phyloP scores from a whole-genome alignment of 1,139 yeast species.

The Debaryomyces subglobosus region DNA sequence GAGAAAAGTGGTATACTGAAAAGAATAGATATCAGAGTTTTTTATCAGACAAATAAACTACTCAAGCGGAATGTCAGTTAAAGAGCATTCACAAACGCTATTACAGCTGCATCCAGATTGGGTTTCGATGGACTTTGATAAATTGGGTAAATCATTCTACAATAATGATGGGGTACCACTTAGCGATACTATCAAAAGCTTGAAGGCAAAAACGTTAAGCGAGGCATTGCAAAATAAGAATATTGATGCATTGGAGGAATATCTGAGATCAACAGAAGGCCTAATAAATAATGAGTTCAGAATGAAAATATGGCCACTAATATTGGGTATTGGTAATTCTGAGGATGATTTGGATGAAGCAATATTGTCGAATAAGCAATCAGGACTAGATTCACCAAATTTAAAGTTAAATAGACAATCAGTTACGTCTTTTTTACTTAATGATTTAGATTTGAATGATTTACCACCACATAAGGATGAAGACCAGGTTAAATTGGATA shows the following conservation, averaged over 20 bases:
- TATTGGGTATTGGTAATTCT: constrained; percentile 27
- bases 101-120: constrained; percentile 39
- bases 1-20: not conserved
- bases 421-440: constrained; percentile 18
- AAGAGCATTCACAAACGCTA: constrained; percentile 4
- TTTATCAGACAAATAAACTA: not conserved
- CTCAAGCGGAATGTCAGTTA: constrained; percentile 1
- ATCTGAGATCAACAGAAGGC: constrained; percentile 53
- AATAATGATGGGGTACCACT: constrained; percentile 45
- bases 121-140: constrained; percentile 54
- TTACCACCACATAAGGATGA: constrained; percentile 66
- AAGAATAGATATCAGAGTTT: not conserved
- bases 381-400: constrained; percentile 8
- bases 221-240: constrained; percentile 39
- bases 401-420: constrained; percentile 3
- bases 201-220: constrained; percentile 43
- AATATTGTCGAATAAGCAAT: not conserved
- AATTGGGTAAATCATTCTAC: constrained; percentile 53
- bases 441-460: constrained; percentile 30
- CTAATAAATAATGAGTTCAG: constrained; percentile 46
- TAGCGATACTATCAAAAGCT: constrained; percentile 37
- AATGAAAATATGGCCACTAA: constrained; percentile 50
- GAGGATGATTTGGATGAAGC: constrained; percentile 1
- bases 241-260: constrained; percentile 30
- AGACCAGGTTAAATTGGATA: constrained; percentile 77